Conservation (phyloP, 257 asterid species). For the Linderniella brevidens region DNA sequence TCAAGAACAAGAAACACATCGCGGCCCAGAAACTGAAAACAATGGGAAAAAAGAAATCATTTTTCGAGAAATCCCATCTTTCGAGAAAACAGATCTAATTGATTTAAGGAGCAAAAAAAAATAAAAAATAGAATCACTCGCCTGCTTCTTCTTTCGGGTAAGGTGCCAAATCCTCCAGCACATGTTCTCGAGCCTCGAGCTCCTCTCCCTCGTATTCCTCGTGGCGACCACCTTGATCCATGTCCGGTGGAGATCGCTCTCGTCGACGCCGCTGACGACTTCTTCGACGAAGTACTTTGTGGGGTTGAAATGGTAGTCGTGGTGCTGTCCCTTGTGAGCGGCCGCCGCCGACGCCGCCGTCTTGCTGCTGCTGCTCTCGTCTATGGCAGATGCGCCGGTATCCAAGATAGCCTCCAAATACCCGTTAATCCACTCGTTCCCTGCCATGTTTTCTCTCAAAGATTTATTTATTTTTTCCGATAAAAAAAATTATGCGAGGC, state of each 20-base stretch:
- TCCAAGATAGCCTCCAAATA: slow-evolving; percentile 78
- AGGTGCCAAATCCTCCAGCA: slow-evolving; percentile 96
- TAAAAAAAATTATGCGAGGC: too few species aligned
- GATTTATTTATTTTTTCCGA: too few species aligned
- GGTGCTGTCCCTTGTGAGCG: slow-evolving; percentile 18
- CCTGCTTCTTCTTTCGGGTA: slow-evolving; percentile 74
- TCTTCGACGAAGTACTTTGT: slow-evolving; percentile 74
- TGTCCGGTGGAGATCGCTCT: slow-evolving; percentile 67
- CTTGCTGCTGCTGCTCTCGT: slow-evolving; percentile 16
- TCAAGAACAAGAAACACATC: too few species aligned
- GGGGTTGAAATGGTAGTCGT: slow-evolving; percentile 35
- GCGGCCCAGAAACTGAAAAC: too few species aligned
- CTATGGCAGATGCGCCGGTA: slow-evolving; percentile 48
- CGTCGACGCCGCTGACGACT: slow-evolving; percentile 66
- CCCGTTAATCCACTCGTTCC: slow-evolving; percentile 90
- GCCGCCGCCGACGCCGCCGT: slow-evolving; percentile 13
- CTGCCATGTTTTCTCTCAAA: slow-evolving; percentile 31
- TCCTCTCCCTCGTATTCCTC: slow-evolving; percentile 55
- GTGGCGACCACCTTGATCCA: slow-evolving; percentile 83
- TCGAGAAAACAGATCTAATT: too few species aligned
- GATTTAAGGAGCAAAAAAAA: not conserved
- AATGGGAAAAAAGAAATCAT: too few species aligned
- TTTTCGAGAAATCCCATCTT: too few species aligned
- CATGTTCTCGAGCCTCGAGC: slow-evolving; percentile 70
- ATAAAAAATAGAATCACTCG: not conserved